phyloP scores from a whole-genome alignment of 352 stramenopile genomes.

The Thalassiosira mediterranea region DNA sequence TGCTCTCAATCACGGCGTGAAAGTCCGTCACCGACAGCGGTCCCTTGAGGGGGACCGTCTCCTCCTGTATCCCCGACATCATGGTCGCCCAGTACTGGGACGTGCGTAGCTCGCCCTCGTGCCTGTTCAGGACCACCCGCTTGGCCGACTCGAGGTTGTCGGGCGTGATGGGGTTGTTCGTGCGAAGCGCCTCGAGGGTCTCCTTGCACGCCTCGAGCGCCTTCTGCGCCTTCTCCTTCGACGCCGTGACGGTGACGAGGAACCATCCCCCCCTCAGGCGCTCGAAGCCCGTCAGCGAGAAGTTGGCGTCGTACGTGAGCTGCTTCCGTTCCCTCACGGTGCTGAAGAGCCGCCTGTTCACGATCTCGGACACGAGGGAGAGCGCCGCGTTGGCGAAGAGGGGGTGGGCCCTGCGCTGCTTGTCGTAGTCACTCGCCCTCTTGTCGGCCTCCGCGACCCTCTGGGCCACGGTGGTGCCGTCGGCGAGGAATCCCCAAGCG shows the following conservation, averaged over 20 bases:
- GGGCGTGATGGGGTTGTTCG: constrained; percentile 66
- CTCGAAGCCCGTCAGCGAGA: constrained; percentile 85
- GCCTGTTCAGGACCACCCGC: constrained; percentile 83
- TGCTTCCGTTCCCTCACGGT: constrained; percentile 88
- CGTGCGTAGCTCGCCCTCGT: constrained; percentile 82
- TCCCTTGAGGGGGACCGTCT: constrained; percentile 81
- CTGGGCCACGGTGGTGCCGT: constrained; percentile 78
- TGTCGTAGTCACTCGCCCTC: constrained; percentile 74
- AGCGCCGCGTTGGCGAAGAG: constrained; percentile 85
- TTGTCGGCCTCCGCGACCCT: constrained; percentile 68
- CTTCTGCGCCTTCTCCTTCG: constrained; percentile 83
- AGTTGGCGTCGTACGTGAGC: constrained; percentile 89
- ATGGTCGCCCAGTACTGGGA: constrained; percentile 81
- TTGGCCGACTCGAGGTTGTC: constrained; percentile 86
- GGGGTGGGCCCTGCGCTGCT: constrained; percentile 78
- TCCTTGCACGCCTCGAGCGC: constrained; percentile 85
- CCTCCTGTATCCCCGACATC: constrained; percentile 84
- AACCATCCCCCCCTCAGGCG: constrained; percentile 83
- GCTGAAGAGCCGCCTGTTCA: constrained; percentile 87
- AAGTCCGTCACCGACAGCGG: constrained; percentile 83
- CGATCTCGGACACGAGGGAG: constrained; percentile 85
- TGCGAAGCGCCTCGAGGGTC: constrained; percentile 75
- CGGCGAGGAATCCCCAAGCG: constrained; percentile 81
- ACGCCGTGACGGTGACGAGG: constrained; percentile 84
- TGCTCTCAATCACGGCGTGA: constrained; percentile 78